These are phyloP conservation scores for Aspergillus neoniger DNA, from an alignment of 2,329 filamentous ascomycete species.

Conservation along the genomic window DNA sequence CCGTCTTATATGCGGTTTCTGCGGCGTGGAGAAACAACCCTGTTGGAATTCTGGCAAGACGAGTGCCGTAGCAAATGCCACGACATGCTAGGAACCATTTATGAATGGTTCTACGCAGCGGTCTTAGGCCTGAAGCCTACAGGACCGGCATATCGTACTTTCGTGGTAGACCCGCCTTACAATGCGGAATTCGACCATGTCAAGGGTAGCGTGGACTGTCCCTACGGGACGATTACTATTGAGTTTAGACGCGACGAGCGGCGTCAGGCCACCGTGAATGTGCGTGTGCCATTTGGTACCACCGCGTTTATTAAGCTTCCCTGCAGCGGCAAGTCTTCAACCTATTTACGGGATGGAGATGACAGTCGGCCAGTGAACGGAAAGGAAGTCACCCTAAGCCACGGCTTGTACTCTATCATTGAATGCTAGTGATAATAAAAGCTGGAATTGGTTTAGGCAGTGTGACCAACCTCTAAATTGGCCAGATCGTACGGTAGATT, in stretches of 20 bases:
- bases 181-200: constrained; percentile 42
- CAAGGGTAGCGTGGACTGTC: constrained; percentile 24
- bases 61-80: constrained; percentile 73
- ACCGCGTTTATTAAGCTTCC: neutral
- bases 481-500: too few relatives aligned
- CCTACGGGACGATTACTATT: constrained; percentile 21
- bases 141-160: constrained; percentile 44
- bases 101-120: constrained; percentile 52
- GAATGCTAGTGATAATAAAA: too few relatives aligned
- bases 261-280: neutral
- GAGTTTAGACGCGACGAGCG: neutral
- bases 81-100: constrained; percentile 53
- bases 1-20: constrained; percentile 54
- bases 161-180: constrained; percentile 43
- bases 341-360: neutral
- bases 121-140: constrained; percentile 43
- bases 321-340: too few relatives aligned
- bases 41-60: constrained; percentile 80
- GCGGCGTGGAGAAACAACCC: constrained; percentile 59
- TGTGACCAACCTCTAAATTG: too few relatives aligned
- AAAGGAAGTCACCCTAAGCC: neutral
- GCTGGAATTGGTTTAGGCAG: too few relatives aligned
- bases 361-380: neutral
- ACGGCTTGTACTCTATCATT: neutral
- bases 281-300: neutral